A percentile compares a stretch with the other conserved stretches of the same genome.
Evolutionary conservation across 2,329 filamentous ascomycete genomes (phyloP).

Genomic region (Venturia asperata): DNA sequence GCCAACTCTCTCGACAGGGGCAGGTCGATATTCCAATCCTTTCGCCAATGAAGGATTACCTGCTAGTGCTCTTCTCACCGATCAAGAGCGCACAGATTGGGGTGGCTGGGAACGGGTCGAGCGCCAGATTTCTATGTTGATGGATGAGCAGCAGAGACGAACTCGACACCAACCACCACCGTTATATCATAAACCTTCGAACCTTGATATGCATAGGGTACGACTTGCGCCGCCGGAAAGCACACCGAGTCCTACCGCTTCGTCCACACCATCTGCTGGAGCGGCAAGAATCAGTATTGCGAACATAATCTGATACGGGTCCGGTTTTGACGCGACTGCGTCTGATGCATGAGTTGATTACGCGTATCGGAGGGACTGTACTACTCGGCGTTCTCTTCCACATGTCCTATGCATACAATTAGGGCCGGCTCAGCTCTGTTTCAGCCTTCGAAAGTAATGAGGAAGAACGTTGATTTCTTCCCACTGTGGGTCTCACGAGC

Average conservation of each 20-base stretch:
- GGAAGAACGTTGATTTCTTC: neutral
- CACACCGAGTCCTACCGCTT: conserved; percentile 11
- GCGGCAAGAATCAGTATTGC: conserved; percentile 37
- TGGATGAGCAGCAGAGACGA: conserved; percentile 39
- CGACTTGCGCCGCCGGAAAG: conserved; percentile 27
- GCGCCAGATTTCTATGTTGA: conserved; percentile 50
- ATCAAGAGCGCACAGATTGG: conserved; percentile 60
- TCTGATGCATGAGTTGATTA: neutral
- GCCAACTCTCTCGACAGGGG: conserved; percentile 21
- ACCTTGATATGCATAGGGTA: conserved; percentile 33
- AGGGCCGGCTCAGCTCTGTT: neutral
- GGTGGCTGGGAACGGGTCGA: conserved; percentile 74
- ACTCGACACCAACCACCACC: conserved; percentile 21
- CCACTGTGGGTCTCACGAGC: neutral
- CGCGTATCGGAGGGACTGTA: neutral
- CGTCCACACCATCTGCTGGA: conserved; percentile 23
- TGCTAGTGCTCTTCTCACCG: conserved; percentile 46
- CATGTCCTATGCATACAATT: neutral
- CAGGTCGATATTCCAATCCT: conserved; percentile 34
- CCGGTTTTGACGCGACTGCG: neutral
- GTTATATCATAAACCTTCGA: conserved; percentile 32
- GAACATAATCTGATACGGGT: conserved; percentile 32
- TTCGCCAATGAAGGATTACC: conserved; percentile 27
- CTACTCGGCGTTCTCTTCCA: neutral
- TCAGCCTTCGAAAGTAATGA: neutral